phyloP scores from a whole-genome alignment of 140 eudicot species.

The Ambrosia hybrid region DNA sequence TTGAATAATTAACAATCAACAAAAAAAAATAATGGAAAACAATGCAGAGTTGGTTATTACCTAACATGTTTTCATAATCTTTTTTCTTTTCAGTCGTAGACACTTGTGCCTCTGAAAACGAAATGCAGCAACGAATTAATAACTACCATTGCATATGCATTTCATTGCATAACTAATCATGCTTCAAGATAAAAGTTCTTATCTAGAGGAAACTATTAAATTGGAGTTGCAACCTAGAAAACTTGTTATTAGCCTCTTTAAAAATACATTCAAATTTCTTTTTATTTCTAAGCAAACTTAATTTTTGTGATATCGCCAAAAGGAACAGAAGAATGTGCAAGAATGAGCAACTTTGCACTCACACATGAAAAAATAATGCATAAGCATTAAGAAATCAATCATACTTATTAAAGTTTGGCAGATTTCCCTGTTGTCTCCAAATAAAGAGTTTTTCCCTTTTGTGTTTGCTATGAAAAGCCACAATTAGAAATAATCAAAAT shows the following conservation, averaged over 20 bases:
- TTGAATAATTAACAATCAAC: too few species aligned
- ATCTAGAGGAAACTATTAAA: background rate
- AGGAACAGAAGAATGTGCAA: conserved; percentile 11
- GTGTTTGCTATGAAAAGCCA: conserved; percentile 14
- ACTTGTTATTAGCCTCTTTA: too few species aligned
- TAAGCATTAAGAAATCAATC: background rate
- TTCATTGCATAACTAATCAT: background rate
- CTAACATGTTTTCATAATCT: background rate
- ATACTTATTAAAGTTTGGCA: conserved; percentile 17
- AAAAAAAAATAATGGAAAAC: background rate
- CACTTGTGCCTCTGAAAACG: background rate
- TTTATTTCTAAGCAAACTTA: background rate
- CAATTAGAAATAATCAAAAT: background rate
- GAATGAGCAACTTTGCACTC: conserved; percentile 4
- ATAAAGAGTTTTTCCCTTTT: conserved; percentile 4
- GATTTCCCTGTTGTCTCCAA: conserved; percentile 20
- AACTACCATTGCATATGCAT: background rate
- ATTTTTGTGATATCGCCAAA: background rate
- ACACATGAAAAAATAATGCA: background rate
- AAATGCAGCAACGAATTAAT: background rate
- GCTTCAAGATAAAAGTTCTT: background rate
- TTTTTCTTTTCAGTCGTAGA: background rate
- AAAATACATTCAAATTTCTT: too few species aligned
- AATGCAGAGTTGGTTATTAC: background rate
- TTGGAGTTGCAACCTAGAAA: background rate